A percentile compares a stretch with the other conserved stretches of the same genome.
Evolutionary conservation across 1,284 basidiomycete genomes (phyloP).

Genomic region (Pseudozyma thailandica): DNA sequence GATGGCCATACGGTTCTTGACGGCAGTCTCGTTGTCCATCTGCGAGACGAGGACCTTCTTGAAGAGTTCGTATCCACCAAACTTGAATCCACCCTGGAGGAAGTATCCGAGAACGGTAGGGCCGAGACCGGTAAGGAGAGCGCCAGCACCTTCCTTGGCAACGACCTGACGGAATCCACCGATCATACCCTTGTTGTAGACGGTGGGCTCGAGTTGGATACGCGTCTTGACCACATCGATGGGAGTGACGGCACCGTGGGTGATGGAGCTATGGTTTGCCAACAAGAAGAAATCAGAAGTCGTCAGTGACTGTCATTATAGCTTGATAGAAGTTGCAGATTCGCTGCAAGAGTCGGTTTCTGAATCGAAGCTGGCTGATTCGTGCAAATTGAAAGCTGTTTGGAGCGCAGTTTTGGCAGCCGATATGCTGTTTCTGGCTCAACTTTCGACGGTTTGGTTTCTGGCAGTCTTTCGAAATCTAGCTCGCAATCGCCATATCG

Average conservation of each 20-base stretch:
- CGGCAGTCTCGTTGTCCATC: constrained; percentile 64
- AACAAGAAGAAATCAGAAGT: neutral
- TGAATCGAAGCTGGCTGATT: too few species aligned
- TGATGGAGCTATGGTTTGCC: constrained; percentile 75
- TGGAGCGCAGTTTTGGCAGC: too few species aligned
- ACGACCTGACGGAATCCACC: constrained; percentile 67
- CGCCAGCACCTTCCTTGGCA: constrained; percentile 64
- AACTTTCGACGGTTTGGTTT: too few species aligned
- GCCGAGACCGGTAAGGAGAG: constrained; percentile 67
- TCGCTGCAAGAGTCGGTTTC: too few species aligned
- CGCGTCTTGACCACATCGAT: constrained; percentile 79
- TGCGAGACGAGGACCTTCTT: constrained; percentile 66
- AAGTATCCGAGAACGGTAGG: constrained; percentile 67
- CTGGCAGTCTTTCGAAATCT: neutral
- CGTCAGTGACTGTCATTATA: neutral
- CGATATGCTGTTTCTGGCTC: too few species aligned
- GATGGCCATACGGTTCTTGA: constrained; percentile 65
- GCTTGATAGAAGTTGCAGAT: neutral
- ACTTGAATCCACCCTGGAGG: constrained; percentile 68
- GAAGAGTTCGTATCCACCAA: constrained; percentile 68
- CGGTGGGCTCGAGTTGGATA: constrained; percentile 83
- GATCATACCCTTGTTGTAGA: constrained; percentile 72
- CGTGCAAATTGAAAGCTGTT: too few species aligned
- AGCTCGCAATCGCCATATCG: neutral
- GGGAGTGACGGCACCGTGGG: constrained; percentile 76